Evolutionary conservation across 83 land plant genomes (phyloP).

Genomic region (Picea abies): DNA sequence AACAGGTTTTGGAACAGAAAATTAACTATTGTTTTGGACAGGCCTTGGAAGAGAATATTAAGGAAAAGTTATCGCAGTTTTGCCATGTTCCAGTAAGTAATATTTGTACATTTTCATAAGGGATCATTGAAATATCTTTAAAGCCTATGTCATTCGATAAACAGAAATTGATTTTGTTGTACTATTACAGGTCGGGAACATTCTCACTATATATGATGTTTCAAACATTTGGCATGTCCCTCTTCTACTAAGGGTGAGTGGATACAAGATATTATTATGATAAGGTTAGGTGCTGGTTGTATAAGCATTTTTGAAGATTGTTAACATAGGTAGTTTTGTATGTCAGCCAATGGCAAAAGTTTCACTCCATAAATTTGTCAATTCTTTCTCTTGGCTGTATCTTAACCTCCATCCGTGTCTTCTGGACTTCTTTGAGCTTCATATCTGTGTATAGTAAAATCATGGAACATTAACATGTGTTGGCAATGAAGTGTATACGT

Average conservation of each 20-base stretch:
- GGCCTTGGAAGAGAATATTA: slow-evolving; percentile 79
- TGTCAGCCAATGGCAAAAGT: no score
- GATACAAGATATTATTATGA: background rate
- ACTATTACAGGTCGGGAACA: slow-evolving; percentile 54
- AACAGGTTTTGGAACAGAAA: slow-evolving; percentile 1
- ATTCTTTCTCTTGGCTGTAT: no score
- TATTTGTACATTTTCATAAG: slow-evolving; percentile 1
- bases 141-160: background rate
- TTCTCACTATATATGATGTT: slow-evolving; percentile 78
- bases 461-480: no score
- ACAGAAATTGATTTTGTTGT: background rate
- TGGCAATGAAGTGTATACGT: no score
- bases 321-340: background rate
- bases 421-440: no score
- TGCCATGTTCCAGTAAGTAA: slow-evolving; percentile 85
- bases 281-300: background rate
- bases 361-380: background rate
- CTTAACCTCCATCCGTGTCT: no score
- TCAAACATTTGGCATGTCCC: slow-evolving; percentile 93
- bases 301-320: background rate
- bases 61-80: slow-evolving; percentile 80
- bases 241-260: slow-evolving; percentile 64
- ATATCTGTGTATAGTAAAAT: no score
- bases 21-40: slow-evolving; percentile 24
- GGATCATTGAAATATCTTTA: background rate